Evolutionary conservation across 129 eudicot genomes (phyloP), one percentile per base, ranked within the genome.

Genomic region (Arctium minus): DNA sequence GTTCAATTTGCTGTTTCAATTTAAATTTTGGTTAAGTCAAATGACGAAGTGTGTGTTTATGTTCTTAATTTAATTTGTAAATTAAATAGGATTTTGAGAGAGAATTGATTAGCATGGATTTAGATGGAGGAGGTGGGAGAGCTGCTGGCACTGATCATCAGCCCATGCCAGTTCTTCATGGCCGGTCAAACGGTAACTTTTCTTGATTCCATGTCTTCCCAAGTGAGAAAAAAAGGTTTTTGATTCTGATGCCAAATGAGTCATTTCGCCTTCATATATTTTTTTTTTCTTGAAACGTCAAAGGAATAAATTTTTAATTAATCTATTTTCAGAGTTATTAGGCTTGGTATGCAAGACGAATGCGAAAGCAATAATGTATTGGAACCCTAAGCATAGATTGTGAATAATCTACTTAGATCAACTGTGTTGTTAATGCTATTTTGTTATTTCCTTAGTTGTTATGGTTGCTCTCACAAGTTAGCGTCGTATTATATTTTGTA

Each of bases 151-250:
- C 50, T 8, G 81, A 81, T 56, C 73, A 76, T 82, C 80, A 29
- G 22, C 73, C 76, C n/a, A 67, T 79, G 29, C 80, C 85, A 8
- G 56, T 82, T 60, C 81, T 36, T 44, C 80, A 35, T 36, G 78
- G 86, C 67, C 84, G 91, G 53, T 78, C 86, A 44, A 90, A 84
- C 37, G 81, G 93, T 75, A 78, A 72, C 64, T 72, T 30, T 0
- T 80, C 64, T 64, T 15, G 67, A 69, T 39, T 44, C 9, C 30
- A 38, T 74, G 6, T 53, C 1, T 65, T 38, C 32, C 13, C 29
- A 22, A 36, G 75, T 35, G 65, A 12, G 60, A 42, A 67, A 53
- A 8, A 31, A 11, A 8, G 32, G 71, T 27, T 67, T 22, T 67
- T 67, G 31, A 8, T 77, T 35, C 42, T 56, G 71, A 31, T 69